Evolutionary conservation across 176 grass and related monocot genomes (phyloP).

Genomic region (Ensete glaucum): DNA sequence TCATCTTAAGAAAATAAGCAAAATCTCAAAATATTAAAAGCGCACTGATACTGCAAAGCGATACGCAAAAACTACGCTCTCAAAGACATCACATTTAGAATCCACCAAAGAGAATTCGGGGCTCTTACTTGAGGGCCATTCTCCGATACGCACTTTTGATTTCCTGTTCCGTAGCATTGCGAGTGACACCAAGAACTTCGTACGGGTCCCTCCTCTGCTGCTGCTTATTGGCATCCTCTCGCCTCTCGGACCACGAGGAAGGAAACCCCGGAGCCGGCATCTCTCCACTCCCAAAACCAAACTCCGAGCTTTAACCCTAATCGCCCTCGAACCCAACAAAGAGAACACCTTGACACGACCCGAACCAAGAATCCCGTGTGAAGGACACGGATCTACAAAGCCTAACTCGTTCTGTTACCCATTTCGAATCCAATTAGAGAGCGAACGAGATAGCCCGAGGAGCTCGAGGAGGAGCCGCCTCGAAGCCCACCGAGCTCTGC

Average conservation of each 20-base stretch:
- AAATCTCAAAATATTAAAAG: neutral
- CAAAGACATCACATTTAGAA: neutral
- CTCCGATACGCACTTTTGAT: constrained; percentile 12
- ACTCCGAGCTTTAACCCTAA: constrained; percentile 7
- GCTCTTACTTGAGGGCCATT: constrained; percentile 6
- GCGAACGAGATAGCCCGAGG: neutral
- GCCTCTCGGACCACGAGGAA: constrained; percentile 8
- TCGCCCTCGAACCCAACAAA: constrained; percentile 4
- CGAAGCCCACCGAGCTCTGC: neutral
- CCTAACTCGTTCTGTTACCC: neutral
- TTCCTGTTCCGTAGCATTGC: constrained; percentile 11
- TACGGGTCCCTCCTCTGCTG: constrained; percentile 8
- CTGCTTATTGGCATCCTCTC: neutral
- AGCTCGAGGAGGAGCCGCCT: neutral
- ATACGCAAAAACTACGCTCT: too few species aligned
- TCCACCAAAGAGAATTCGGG: neutral
- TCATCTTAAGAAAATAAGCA: too few species aligned
- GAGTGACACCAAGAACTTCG: constrained; percentile 6
- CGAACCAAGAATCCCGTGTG: neutral
- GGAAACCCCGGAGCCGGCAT: constrained; percentile 3
- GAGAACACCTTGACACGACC: neutral
- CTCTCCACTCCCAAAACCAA: neutral
- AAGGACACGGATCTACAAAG: neutral
- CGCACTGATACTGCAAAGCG: neutral
- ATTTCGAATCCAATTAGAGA: neutral